A percentile compares a stretch with the other conserved stretches of the same genome.
Conservation (phyloP, 305 asterid species). For the Fraxinus baroniana region DNA sequence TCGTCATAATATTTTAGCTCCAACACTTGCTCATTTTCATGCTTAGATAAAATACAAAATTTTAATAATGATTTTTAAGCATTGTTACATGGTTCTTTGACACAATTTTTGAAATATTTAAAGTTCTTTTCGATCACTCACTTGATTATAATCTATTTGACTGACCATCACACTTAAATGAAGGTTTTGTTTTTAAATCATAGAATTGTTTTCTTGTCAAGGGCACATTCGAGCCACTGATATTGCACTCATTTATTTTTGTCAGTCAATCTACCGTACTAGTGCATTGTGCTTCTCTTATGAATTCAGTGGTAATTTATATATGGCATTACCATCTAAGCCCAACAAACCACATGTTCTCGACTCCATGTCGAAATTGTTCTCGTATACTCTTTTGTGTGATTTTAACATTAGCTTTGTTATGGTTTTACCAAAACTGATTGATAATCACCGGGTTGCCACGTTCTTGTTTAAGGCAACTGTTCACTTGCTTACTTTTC, state of each 20-base stretch:
- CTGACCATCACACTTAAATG: not conserved
- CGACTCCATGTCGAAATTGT: not conserved
- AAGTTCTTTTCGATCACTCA: not conserved
- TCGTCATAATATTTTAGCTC: not conserved
- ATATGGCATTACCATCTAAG: not conserved
- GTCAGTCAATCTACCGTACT: not conserved
- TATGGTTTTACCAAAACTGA: not conserved
- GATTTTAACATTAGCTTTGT: not conserved
- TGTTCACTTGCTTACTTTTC: not conserved
- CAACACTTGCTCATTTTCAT: not conserved
- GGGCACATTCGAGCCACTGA: not conserved
- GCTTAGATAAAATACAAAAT: not conserved
- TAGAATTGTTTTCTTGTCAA: not conserved
- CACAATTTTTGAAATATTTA: not conserved
- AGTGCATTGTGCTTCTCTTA: not conserved
- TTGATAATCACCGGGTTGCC: not conserved
- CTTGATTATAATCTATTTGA: not conserved
- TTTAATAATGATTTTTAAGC: not conserved
- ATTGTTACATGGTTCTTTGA: not conserved
- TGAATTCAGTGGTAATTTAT: not conserved
- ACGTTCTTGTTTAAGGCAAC: not conserved
- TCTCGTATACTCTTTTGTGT: not conserved
- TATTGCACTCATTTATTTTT: not conserved
- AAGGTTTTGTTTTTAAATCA: not conserved
- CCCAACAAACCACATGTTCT: not conserved